Evolutionary conservation across 345 rosid species (phyloP).

Genomic region (Alliaria petiolata): DNA sequence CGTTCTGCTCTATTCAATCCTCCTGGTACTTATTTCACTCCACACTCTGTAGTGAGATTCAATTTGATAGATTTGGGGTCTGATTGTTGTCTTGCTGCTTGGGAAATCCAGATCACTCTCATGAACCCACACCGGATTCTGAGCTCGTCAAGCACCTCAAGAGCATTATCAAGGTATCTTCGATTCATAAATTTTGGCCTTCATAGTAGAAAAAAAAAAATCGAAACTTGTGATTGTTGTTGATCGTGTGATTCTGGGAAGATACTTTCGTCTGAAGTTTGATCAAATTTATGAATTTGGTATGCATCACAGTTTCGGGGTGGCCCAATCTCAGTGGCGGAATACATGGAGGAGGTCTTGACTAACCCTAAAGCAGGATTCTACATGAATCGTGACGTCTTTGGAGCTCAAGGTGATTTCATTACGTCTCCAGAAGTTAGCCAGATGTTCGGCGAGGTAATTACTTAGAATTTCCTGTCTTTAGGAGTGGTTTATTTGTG

Average conservation of each 20-base stretch:
- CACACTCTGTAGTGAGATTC: neutral
- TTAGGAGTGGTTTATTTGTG: neutral
- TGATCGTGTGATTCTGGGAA: neutral
- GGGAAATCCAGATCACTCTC: slow-evolving; percentile 57
- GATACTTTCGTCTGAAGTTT: neutral
- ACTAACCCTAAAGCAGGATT: slow-evolving; percentile 88
- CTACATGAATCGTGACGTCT: slow-evolving; percentile 85
- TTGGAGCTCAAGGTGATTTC: slow-evolving; percentile 94
- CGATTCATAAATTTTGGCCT: neutral
- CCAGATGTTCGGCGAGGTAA: slow-evolving; percentile 96
- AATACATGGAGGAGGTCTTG: slow-evolving; percentile 94
- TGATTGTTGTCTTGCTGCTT: neutral
- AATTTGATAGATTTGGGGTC: neutral
- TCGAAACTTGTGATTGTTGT: neutral
- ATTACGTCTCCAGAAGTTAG: slow-evolving; percentile 97
- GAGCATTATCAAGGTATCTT: slow-evolving; percentile 73
- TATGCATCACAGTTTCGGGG: slow-evolving; percentile 62
- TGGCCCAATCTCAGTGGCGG: slow-evolving; percentile 90
- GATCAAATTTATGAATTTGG: slow-evolving; percentile 8
- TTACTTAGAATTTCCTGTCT: neutral
- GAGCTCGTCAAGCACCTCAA: slow-evolving; percentile 92
- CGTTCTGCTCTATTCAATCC: slow-evolving; percentile 65
- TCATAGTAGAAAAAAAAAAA: neutral
- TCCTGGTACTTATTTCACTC: slow-evolving; percentile 34
- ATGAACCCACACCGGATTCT: slow-evolving; percentile 48